Conservation (phyloP, 179 eudicot genomes). For the Kewa caespitosa region DNA sequence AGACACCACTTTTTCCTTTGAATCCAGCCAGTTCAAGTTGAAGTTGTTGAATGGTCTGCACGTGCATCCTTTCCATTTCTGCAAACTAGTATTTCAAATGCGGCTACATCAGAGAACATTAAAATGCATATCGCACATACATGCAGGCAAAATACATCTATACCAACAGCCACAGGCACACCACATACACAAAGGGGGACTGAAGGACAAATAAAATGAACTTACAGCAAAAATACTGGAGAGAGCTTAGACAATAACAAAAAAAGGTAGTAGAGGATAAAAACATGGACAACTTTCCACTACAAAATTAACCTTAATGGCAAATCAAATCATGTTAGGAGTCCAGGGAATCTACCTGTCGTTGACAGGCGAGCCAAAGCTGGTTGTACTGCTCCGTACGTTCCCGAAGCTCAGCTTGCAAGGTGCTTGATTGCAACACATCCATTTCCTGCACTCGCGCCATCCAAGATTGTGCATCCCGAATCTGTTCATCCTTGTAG, state of each 20-base stretch:
- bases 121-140: not conserved
- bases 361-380: slow-evolving; percentile 78
- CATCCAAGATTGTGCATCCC: slow-evolving; percentile 95
- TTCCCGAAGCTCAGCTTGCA: slow-evolving; percentile 90
- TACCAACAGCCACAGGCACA: not conserved
- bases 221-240: not conserved
- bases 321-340: not conserved
- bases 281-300: no score
- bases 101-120: slow-evolving; percentile 11
- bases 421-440: slow-evolving; percentile 64
- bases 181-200: not conserved
- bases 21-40: slow-evolving; percentile 78
- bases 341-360: slow-evolving; percentile 59
- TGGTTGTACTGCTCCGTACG: slow-evolving; percentile 86
- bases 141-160: not conserved
- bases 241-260: not conserved
- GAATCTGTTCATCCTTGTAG: slow-evolving; percentile 81
- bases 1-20: slow-evolving; percentile 55
- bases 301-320: not conserved
- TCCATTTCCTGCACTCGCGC: slow-evolving; percentile 85
- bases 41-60: slow-evolving; percentile 75
- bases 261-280: not conserved
- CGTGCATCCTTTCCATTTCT: slow-evolving; percentile 92
- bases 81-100: slow-evolving; percentile 49
- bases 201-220: not conserved